Evolutionary conservation across 768 basidiomycete genomes (phyloP), one percentile per base, ranked within the genome.

Genomic region (Lactarius hengduanensis): DNA sequence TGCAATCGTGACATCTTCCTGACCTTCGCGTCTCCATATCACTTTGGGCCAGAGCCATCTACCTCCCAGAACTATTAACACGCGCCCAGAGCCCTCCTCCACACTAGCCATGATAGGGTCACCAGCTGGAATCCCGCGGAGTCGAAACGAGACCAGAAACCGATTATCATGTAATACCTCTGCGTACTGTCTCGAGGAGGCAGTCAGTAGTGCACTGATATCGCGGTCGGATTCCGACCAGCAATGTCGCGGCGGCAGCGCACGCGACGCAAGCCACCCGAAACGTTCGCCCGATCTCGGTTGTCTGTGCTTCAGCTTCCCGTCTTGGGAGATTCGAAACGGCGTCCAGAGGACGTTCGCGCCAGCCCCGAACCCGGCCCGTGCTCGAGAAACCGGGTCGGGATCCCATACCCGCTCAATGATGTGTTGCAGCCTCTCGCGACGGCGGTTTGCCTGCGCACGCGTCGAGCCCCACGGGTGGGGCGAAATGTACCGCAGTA

Each of bases 401-500:
- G 73, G 72, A 4, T 72, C 58, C 83, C 85, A 90, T 7, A 92
- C 67, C 7, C 76, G 77, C 15, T 74, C 58, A 22, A 83, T 73
- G 64, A 92, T 84, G 43, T 79, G 79, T 1, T 77, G 68, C 34
- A 89, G 73, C 59, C 81, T 82, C 7, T 63, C 68, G 47, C 72
- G 74, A 10, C 84, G 81, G 40, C 92, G 82, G 65, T 82, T 76
- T 2, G 81, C 84, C 69, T 91, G 86, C 2, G 91, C 84, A 9
- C 79, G 82, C 20, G 82, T 71, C 57, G 85, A 85, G 5, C 92
- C 92, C 92, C 92, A 94, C 2, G 90, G 88, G 45, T 83, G 78
- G 55, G 85, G 87, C 0, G 92, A 93, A 50, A 86, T 77, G 71
- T 86, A 89, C 16, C 91, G 90, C 60, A 92, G 77, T 34, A 88